Evolutionary conservation across 2,329 filamentous ascomycete genomes (phyloP), one percentile per base, ranked within the genome.

Genomic region (Alternaria arbusti): DNA sequence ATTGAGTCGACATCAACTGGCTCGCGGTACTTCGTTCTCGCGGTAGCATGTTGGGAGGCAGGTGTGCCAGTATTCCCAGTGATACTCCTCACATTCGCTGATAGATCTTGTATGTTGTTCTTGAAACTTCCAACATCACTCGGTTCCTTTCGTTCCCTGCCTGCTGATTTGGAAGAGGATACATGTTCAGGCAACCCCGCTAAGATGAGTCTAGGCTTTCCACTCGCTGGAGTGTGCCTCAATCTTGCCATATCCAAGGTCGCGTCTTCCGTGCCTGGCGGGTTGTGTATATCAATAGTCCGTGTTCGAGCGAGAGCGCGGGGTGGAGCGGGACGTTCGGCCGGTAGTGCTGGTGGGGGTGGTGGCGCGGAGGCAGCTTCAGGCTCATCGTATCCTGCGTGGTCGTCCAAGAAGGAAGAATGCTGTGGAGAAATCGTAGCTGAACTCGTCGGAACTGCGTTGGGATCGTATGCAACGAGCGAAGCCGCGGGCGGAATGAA

Each of bases 221-320:
- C 76, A 49, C 78, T 81, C n/a, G 77, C 78, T 32, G 83, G 82
- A n/a, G 80, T 82, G 6, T 77, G 74, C 47, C 82, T 75, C 54
- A 84, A 61, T 61, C 81, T 77, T 54, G 81, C 83, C 84, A 85
- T 85, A 45, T 78, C 75, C 44, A 54, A 43, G 36, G 45, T 58
- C 8, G 36, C 28, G 22, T 43, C 60, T 61, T 59, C 65, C 40
- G 55, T 60, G 40, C 55, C 28, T 11, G 68, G 57, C 36, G 64
- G 65, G 28, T 69, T 70, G 54, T 78, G 70, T 71, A 71, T 76
- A 59, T 74, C 70, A 46, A 73, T 52, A 9, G 70, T 71, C 62
- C 59, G 70, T 28, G 67, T 66, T 54, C 65, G 69, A 25, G 67
- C 40, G 56, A 70, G 66, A 57, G 70, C 40, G 62, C 69, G 59